Conservation (phyloP, 768 basidiomycete genomes). For the Boletellus ananiceps region DNA sequence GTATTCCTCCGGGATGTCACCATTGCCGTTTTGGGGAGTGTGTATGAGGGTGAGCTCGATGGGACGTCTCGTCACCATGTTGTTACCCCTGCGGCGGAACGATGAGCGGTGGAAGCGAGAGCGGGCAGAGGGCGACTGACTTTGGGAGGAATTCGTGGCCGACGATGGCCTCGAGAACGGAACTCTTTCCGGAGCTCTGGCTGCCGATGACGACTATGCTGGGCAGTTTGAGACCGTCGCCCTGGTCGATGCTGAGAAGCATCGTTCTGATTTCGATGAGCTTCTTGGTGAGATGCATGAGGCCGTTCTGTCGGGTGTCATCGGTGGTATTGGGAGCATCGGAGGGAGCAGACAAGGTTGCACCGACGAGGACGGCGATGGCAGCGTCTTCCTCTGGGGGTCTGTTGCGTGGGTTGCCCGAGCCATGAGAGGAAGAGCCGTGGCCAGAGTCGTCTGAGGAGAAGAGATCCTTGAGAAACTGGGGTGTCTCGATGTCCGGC, state of each 20-base stretch:
- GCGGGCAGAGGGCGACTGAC: slow-evolving; percentile 45
- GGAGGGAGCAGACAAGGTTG: slow-evolving; percentile 72
- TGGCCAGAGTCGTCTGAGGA: slow-evolving; percentile 27
- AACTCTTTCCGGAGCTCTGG: slow-evolving; percentile 98
- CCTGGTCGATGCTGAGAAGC: slow-evolving; percentile 94
- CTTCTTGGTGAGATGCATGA: slow-evolving; percentile 91
- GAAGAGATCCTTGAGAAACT: slow-evolving; percentile 68
- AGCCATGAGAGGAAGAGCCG: slow-evolving; percentile 33
- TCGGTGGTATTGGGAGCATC: slow-evolving; percentile 40
- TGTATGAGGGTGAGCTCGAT: slow-evolving; percentile 97
- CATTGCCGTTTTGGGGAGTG: slow-evolving; percentile 56
- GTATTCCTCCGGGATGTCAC: too few relatives aligned
- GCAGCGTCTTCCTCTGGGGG: slow-evolving; percentile 54
- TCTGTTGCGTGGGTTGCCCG: slow-evolving; percentile 36
- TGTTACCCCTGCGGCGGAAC: slow-evolving; percentile 68
- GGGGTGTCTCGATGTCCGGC: slow-evolving; percentile 50
- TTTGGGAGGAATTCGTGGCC: slow-evolving; percentile 98
- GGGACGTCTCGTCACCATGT: slow-evolving; percentile 98
- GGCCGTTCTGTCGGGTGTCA: slow-evolving; percentile 65
- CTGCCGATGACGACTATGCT: slow-evolving; percentile 98
- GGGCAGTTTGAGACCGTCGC: slow-evolving; percentile 88
- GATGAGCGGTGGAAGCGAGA: neutral
- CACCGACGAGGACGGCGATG: slow-evolving; percentile 71
- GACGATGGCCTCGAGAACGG: slow-evolving; percentile 94
- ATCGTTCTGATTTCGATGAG: slow-evolving; percentile 95